Evolutionary conservation across 1,284 basidiomycete species (phyloP).

Genomic region (Ustilago loliicola): DNA sequence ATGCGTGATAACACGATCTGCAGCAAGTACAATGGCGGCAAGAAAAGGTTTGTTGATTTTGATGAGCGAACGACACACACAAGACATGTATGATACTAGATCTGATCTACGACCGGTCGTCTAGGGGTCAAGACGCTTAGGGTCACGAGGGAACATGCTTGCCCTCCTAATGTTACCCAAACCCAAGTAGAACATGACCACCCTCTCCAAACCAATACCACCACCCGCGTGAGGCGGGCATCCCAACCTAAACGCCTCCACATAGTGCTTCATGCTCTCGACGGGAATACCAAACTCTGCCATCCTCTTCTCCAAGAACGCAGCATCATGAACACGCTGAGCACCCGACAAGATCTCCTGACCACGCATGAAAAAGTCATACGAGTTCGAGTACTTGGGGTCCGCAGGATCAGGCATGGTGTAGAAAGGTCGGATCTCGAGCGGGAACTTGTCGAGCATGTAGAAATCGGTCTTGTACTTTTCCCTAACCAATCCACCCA

Average conservation of each 20-base stretch:
- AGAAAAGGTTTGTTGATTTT: too few species aligned
- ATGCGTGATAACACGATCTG: too few species aligned
- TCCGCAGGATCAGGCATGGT: constrained; percentile 70
- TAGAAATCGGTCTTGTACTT: constrained; percentile 70
- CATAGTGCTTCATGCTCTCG: constrained; percentile 86
- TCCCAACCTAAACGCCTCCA: constrained; percentile 94
- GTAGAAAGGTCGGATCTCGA: constrained; percentile 69
- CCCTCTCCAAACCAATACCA: constrained; percentile 84
- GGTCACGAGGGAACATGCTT: constrained; percentile 85
- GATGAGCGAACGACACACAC: too few species aligned
- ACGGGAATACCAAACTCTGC: constrained; percentile 80
- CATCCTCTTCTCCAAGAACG: constrained; percentile 86
- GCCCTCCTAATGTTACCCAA: constrained; percentile 91
- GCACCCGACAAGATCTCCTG: constrained; percentile 98
- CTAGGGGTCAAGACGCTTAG: constrained; percentile 69
- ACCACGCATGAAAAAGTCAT: constrained; percentile 99
- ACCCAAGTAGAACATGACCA: constrained; percentile 84
- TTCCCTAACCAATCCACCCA: constrained; percentile 65
- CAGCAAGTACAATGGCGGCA: too few species aligned
- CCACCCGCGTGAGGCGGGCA: constrained; percentile 82
- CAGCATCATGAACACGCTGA: constrained; percentile 94
- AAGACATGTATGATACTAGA: background rate
- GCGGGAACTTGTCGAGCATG: constrained; percentile 70
- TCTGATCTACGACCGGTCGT: background rate
- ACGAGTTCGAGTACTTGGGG: constrained; percentile 86